A percentile compares a stretch with the other conserved stretches of the same genome.
phyloP scores from a whole-genome alignment of 1,284 basidiomycete genomes.

The Lignosus rhinocerotis region DNA sequence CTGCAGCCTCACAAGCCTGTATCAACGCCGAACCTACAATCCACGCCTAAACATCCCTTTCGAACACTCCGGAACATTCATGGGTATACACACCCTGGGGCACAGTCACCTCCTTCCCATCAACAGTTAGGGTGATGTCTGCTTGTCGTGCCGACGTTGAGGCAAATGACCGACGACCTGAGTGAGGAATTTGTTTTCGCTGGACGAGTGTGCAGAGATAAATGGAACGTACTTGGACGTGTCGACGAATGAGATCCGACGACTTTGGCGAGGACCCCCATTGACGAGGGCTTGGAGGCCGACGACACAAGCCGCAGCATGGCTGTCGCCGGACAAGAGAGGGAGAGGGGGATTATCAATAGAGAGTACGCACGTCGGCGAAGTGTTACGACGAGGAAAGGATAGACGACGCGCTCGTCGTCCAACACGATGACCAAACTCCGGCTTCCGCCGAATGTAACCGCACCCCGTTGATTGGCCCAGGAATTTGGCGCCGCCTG shows the following conservation, averaged over 20 bases:
- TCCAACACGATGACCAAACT: slow-evolving; percentile 27
- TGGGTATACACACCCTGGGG: slow-evolving; percentile 68
- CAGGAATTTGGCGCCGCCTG: slow-evolving; percentile 1
- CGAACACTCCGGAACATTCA: not conserved
- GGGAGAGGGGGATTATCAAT: slow-evolving; percentile 9
- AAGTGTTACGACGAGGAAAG: slow-evolving; percentile 24
- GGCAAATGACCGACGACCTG: slow-evolving; percentile 61
- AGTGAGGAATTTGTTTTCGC: not conserved
- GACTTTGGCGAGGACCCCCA: slow-evolving; percentile 67
- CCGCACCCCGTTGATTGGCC: slow-evolving; percentile 18
- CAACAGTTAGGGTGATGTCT: slow-evolving; percentile 87
- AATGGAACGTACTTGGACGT: slow-evolving; percentile 39
- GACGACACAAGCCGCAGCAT: slow-evolving; percentile 69
- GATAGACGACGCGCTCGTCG: slow-evolving; percentile 26
- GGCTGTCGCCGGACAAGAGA: slow-evolving; percentile 22
- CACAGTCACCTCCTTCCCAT: slow-evolving; percentile 93
- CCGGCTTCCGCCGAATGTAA: slow-evolving; percentile 29
- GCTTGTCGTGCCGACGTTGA: slow-evolving; percentile 67
- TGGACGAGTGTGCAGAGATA: not conserved
- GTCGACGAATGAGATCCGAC: slow-evolving; percentile 44
- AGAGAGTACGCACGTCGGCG: slow-evolving; percentile 31
- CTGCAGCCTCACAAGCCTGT: slow-evolving; percentile 93
- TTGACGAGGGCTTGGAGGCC: slow-evolving; percentile 53
- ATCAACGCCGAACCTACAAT: slow-evolving; percentile 85
- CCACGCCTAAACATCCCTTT: slow-evolving; percentile 12